Evolutionary conservation across 352 stramenopile species (phyloP).

Genomic region (Globisporangium paddicum): DNA sequence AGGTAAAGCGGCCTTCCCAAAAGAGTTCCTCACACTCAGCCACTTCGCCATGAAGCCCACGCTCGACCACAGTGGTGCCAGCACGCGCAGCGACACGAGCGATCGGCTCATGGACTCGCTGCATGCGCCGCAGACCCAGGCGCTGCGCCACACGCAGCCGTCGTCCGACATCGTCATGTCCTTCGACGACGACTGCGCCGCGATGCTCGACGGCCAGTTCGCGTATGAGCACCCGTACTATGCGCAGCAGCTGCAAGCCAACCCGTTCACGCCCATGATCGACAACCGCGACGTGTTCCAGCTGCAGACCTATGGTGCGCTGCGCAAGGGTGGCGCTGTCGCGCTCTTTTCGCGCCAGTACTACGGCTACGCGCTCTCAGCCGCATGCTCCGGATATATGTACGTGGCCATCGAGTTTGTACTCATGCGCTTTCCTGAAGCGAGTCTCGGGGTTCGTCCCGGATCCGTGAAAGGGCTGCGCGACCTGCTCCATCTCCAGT

Average conservation of each 20-base stretch:
- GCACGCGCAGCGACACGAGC: neutral
- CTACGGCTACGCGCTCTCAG: constrained; percentile 14
- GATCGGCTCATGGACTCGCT: no score
- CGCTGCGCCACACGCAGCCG: neutral
- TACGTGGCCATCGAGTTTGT: constrained; percentile 12
- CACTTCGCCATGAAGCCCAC: constrained; percentile 1
- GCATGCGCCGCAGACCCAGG: no score
- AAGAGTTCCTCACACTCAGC: no score
- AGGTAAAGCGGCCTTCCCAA: no score
- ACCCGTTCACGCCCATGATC: constrained; percentile 17
- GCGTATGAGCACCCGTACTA: neutral
- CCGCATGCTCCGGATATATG: constrained; percentile 8
- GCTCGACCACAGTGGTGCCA: neutral
- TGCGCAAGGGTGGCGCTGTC: constrained; percentile 21
- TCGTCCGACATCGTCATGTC: constrained; percentile 9
- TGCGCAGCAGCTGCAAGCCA: neutral
- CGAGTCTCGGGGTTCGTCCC: constrained; percentile 7
- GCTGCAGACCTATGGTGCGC: constrained; percentile 59
- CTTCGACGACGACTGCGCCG: constrained; percentile 5
- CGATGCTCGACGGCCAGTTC: constrained; percentile 5
- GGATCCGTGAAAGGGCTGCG: constrained; percentile 10
- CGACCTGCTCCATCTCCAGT: constrained; percentile 26
- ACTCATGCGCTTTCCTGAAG: constrained; percentile 9
- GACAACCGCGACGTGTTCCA: constrained; percentile 38
- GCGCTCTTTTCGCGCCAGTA: constrained; percentile 9